A percentile compares a stretch with the other conserved stretches of the same genome.
These are phyloP conservation scores for Aspergillus bridgeri DNA, from an alignment of 495 filamentous ascomycete genomes.

Conservation along the genomic window DNA sequence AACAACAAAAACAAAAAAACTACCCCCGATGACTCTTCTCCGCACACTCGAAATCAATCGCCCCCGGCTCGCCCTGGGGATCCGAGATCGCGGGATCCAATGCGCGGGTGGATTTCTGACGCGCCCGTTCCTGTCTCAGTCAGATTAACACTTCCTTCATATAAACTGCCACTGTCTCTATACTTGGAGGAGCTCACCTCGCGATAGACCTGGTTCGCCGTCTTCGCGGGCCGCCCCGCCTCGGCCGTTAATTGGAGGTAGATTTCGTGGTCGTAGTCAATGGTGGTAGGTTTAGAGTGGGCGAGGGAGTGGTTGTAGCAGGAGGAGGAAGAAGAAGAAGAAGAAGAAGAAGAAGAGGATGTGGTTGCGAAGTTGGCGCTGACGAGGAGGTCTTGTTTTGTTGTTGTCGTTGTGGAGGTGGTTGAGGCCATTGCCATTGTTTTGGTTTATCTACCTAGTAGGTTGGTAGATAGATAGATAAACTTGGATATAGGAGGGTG, in stretches of 20 bases:
- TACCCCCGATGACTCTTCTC: conserved; percentile 18
- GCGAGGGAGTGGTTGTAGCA: not conserved
- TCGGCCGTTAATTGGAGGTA: conserved; percentile 29
- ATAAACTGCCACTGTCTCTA: no score
- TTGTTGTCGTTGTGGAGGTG: not conserved
- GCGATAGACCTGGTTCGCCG: conserved; percentile 27
- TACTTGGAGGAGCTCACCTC: conserved; percentile 25
- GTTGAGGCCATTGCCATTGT: conserved; percentile 3
- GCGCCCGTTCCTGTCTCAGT: conserved; percentile 21
- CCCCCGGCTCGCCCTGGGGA: conserved; percentile 23
- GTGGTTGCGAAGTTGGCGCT: conserved; percentile 22
- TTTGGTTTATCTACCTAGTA: not conserved
- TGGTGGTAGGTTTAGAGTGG: conserved; percentile 15
- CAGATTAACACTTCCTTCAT: not conserved
- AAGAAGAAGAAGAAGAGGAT: not conserved
- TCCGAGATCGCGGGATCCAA: conserved; percentile 28
- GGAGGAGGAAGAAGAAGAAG: not conserved
- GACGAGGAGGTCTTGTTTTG: conserved; percentile 8
- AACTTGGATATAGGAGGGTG: not conserved
- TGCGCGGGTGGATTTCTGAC: conserved; percentile 16
- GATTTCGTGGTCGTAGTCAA: conserved; percentile 30
- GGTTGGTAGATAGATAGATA: not conserved
- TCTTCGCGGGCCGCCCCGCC: conserved; percentile 18
- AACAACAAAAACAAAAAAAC: not conserved
- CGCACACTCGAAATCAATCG: conserved; percentile 27